Conservation (phyloP, 768 basidiomycete genomes). For the Boletus reticuloceps region DNA sequence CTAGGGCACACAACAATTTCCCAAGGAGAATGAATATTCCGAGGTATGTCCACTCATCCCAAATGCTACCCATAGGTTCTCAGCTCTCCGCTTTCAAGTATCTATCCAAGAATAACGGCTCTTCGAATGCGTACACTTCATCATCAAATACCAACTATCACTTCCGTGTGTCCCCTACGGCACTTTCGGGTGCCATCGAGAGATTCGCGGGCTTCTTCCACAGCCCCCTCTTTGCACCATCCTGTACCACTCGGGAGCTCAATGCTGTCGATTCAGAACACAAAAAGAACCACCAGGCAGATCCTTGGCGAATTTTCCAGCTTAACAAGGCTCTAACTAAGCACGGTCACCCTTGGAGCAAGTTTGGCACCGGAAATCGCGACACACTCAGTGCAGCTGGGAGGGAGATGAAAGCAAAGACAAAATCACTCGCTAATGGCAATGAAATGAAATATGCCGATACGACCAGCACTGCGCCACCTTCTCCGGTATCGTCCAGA, state of each 20-base stretch:
- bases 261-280: conserved; percentile 97
- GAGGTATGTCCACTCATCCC: conserved; percentile 46
- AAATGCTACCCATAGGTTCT: neutral
- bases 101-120: conserved; percentile 78
- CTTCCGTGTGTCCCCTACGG: conserved; percentile 65
- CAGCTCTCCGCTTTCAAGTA: conserved; percentile 41
- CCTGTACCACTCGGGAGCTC: conserved; percentile 84
- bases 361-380: conserved; percentile 88
- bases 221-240: conserved; percentile 83
- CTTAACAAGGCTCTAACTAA: conserved; percentile 84
- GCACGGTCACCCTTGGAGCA: conserved; percentile 79
- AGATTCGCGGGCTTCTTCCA: conserved; percentile 89
- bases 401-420: conserved; percentile 50
- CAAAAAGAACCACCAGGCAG: conserved; percentile 91
- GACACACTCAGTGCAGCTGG: conserved; percentile 68
- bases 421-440: conserved; percentile 33
- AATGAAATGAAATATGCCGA: conserved; percentile 24
- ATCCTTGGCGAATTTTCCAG: conserved; percentile 94
- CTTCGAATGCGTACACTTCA: conserved; percentile 91
- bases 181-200: conserved; percentile 66
- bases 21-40: conserved; percentile 92
- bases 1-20: conserved; percentile 81
- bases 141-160: conserved; percentile 91
- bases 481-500: conserved; percentile 53
- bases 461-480: conserved; percentile 20